phyloP scores from a whole-genome alignment of 2,329 filamentous ascomycete genomes.

The Pyricularia sp. region DNA sequence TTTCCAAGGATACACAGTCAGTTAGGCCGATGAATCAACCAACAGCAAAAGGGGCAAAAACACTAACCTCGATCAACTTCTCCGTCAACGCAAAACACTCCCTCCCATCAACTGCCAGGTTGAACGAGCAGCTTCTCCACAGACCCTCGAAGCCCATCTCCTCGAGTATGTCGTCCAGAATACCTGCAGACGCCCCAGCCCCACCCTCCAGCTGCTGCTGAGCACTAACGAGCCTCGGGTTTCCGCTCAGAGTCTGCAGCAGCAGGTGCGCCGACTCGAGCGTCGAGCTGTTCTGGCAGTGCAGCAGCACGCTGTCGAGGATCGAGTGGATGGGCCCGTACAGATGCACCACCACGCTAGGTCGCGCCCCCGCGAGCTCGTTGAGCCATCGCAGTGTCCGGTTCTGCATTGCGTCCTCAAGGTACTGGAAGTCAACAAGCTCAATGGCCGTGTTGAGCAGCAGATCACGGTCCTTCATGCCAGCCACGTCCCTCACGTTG shows the following conservation, averaged over 20 bases:
- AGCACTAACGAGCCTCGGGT: slow-evolving; percentile 35
- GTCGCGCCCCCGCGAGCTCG: slow-evolving; percentile 42
- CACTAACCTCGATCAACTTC: slow-evolving; percentile 48
- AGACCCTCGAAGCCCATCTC: slow-evolving; percentile 55
- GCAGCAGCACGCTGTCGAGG: slow-evolving; percentile 52
- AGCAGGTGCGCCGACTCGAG: slow-evolving; percentile 52
- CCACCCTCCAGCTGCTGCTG: slow-evolving; percentile 14
- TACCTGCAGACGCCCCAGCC: slow-evolving; percentile 32
- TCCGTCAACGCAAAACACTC: slow-evolving; percentile 47
- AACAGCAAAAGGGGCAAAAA: neutral
- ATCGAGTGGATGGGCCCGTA: slow-evolving; percentile 48
- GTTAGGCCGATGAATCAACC: neutral
- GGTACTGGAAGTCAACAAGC: slow-evolving; percentile 55
- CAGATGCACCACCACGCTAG: slow-evolving; percentile 48
- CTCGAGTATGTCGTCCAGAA: slow-evolving; percentile 43
- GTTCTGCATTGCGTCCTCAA: slow-evolving; percentile 54
- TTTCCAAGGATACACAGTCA: neutral
- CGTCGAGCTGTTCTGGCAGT: slow-evolving; percentile 51
- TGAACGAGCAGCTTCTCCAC: slow-evolving; percentile 47
- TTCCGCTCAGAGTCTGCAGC: slow-evolving; percentile 47
- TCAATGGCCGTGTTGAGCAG: slow-evolving; percentile 54
- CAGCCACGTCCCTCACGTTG: slow-evolving; percentile 30
- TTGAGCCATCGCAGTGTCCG: slow-evolving; percentile 51
- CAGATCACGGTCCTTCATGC: slow-evolving; percentile 50
- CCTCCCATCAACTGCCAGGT: slow-evolving; percentile 37